Evolutionary conservation across 179 eudicot genomes (phyloP), one percentile per base, ranked within the genome.

Genomic region (Pouteria campechiana): DNA sequence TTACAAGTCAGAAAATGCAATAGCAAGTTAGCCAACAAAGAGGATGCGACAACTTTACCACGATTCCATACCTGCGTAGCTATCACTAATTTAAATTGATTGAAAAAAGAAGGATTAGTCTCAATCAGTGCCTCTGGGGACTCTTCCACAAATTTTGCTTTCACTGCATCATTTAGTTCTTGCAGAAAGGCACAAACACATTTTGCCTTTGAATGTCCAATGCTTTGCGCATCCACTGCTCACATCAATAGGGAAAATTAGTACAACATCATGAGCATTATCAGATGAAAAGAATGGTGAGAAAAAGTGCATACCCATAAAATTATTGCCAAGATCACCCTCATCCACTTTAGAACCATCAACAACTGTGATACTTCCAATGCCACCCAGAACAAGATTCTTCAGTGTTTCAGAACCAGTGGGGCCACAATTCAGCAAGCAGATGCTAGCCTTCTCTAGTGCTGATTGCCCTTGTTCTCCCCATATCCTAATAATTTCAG

Each of bases 381-480:
- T 69, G 29, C 97, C 97, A 45, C 95, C 95, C 47, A 89, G 97
- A 55, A 89, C 97, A 35, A 89, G 65, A 67, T 89, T 89, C 58
- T 89, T 85, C 36, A 89, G 61, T 18, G 89, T 76, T 58, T 85
- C 95, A 3, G 95, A 85, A 25, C 97, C 97, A 48, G 97, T 89
- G 25, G 95, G 90, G 20, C 95, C 97, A 61, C 95, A 85, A 54
- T 89, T 89, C 42, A 89, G 79, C 73, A 89, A 70, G 63, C 97
- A 89, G 34, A 89, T 60, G 61, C 90, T 85, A 24, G 95, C 76
- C 65, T 81, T 89, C 66, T 85, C 97, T 49, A 85, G 74, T 6
- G 95, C 93, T 53, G 93, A 65, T 62, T 89, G 97, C 57, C 97
- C 97, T 65, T 78, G 97, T 58, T 89, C 97, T 47, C 97, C 97